phyloP scores from a whole-genome alignment of 106 monocot genomes.

The Xerophyta viscosa region DNA sequence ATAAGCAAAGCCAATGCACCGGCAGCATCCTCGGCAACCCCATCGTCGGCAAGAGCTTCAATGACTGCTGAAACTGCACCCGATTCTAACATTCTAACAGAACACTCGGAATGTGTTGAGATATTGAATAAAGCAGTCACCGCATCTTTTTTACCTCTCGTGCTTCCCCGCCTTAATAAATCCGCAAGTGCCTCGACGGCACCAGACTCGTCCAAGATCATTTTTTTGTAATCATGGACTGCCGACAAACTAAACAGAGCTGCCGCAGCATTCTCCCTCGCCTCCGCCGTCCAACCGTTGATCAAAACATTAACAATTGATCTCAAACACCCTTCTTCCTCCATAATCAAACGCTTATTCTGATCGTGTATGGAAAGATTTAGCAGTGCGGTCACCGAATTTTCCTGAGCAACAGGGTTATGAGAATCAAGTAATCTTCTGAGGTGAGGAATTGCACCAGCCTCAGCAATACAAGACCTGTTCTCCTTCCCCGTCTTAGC shows the following conservation, averaged over 20 bases:
- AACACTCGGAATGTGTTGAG: conserved; percentile 39
- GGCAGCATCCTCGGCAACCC: conserved; percentile 65
- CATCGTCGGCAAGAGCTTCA: conserved; percentile 33
- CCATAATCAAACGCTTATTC: conserved; percentile 39
- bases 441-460: conserved; percentile 28
- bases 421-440: conserved; percentile 18
- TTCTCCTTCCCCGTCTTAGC: conserved; percentile 56
- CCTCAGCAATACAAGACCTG: conserved; percentile 23
- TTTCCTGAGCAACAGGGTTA: conserved; percentile 25
- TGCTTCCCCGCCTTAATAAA: conserved; percentile 38
- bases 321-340: conserved; percentile 12
- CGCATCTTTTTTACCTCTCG: conserved; percentile 69
- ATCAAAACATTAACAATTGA: conserved; percentile 16
- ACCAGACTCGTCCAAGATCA: conserved; percentile 40
- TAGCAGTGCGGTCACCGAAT: conserved; percentile 45
- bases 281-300: conserved; percentile 18
- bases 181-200: conserved; percentile 36
- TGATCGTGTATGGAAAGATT: conserved; percentile 42
- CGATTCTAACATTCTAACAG: conserved; percentile 33
- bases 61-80: conserved; percentile 38
- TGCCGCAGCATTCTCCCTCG: conserved; percentile 24
- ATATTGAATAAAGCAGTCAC: conserved; percentile 72
- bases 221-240: conserved; percentile 62
- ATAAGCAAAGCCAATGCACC: conserved; percentile 56
- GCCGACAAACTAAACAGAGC: conserved; percentile 58